Evolutionary conservation across 2,329 filamentous ascomycete genomes (phyloP).

Genomic region (Monosporascus ibericus): DNA sequence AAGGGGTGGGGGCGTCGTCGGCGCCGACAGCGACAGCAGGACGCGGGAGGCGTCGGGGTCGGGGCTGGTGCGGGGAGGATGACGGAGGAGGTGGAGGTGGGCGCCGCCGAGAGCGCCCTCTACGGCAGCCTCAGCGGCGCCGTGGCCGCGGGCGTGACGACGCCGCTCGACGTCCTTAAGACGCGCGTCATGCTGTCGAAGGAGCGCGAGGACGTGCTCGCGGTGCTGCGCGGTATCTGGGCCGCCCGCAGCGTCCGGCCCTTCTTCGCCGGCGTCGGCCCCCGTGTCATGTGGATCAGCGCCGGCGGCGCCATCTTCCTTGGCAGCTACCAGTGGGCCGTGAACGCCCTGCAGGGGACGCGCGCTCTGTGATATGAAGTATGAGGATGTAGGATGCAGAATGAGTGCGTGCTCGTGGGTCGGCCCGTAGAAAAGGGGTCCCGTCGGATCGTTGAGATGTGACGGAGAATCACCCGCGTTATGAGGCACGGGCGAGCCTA

Average conservation of each 20-base stretch:
- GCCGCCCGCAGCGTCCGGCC: conserved; percentile 57
- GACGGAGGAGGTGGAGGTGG: conserved; percentile 39
- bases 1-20: conserved; percentile 61
- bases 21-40: background rate
- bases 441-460: background rate
- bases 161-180: conserved; percentile 93
- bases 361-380: conserved; percentile 2
- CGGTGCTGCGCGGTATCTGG: conserved; percentile 60
- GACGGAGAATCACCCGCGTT: background rate
- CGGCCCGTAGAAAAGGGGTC: too few relatives aligned
- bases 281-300: conserved; percentile 89
- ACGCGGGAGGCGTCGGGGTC: too few relatives aligned
- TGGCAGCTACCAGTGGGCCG: conserved; percentile 85
- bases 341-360: conserved; percentile 58
- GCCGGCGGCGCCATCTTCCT: conserved; percentile 91
- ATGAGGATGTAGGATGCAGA: background rate
- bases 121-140: conserved; percentile 82
- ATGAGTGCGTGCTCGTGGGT: too few relatives aligned
- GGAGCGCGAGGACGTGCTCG: conserved; percentile 53
- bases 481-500: background rate
- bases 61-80: conserved; percentile 11
- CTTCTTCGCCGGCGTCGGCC: conserved; percentile 73
- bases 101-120: conserved; percentile 72
- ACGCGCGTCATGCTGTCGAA: conserved; percentile 89
- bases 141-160: conserved; percentile 81